These are phyloP conservation scores for Scheffersomyces coipomensis DNA, from an alignment of 805 yeast genomes.

Conservation along the genomic window DNA sequence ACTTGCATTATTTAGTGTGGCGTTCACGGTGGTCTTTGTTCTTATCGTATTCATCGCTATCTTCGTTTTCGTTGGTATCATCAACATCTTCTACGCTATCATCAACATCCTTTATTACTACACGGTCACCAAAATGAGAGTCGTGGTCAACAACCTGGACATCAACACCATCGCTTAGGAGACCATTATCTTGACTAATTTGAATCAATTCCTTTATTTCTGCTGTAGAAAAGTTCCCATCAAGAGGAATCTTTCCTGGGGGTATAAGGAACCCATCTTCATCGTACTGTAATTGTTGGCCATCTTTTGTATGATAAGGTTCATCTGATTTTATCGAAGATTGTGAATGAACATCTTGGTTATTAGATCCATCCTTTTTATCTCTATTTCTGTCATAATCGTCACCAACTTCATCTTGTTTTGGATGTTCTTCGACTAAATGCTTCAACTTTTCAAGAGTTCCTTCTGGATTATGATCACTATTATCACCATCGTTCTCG, in stretches of 20 bases:
- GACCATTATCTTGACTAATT: slow-evolving; percentile 29
- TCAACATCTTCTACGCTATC: slow-evolving; percentile 4
- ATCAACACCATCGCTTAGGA: slow-evolving; percentile 21
- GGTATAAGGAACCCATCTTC: slow-evolving; percentile 38
- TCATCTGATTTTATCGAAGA: no score
- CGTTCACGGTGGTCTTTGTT: no score
- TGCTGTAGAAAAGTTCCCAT: slow-evolving; percentile 37
- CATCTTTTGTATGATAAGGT: neutral
- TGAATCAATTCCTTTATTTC: slow-evolving; percentile 31
- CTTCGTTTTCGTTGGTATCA: slow-evolving; percentile 3
- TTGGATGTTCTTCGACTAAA: slow-evolving; percentile 15
- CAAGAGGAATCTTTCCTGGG: slow-evolving; percentile 36
- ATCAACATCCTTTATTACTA: slow-evolving; percentile 20
- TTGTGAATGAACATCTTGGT: no score
- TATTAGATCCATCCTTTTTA: neutral
- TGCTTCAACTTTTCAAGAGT: slow-evolving; percentile 18
- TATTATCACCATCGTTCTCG: slow-evolving; percentile 4
- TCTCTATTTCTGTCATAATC: neutral
- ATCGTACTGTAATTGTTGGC: slow-evolving; percentile 13
- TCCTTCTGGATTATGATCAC: slow-evolving; percentile 10
- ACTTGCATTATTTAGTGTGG: no score
- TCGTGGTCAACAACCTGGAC: slow-evolving; percentile 24
- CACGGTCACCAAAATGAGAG: slow-evolving; percentile 24
- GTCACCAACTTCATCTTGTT: slow-evolving; percentile 2
- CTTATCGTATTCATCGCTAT: slow-evolving; percentile 1